Evolutionary conservation across 768 basidiomycete genomes (phyloP), one percentile per base, ranked within the genome.

Genomic region (Russula earlei): DNA sequence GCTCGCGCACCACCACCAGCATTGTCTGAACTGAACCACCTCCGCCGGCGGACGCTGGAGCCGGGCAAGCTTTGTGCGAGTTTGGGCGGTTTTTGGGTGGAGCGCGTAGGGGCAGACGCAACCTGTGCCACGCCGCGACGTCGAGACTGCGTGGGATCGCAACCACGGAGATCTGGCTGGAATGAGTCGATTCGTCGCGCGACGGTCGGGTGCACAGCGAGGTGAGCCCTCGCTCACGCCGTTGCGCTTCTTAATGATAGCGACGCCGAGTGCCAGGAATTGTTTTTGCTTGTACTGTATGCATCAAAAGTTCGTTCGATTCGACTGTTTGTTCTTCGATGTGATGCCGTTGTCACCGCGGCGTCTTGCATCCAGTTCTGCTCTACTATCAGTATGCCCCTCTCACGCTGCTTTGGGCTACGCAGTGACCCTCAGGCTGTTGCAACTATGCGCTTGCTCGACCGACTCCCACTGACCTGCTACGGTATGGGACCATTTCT

Each of bases 1-100:
- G 31, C 31, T 22, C n/a, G 55, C 63, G 43, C 73, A 75, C 49
- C 66, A 68, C 10, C 61, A 68, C 12, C 61, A 69, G 22, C 74
- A 74, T 38, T 74, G 73, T 59, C 58, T 73, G 49, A 67, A 73
- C 15, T 74, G 49, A 67, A 73, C 15, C 73, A 74, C 57, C 65
- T 75, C n/a, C 59, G 71, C 24, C 72, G 71, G 49, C 63, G 65
- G 11, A 62, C 75, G 40, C 25, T 75, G 5, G 72, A 73, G 34
- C 66, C 60, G 4, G 70, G 52, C 15, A 54, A 57, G 12, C 64
- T 67, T 31, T 11, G 31, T 6, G 34, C 34, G 34, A 36, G 14
- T 37, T 37, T 19, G 63, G 62, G 64, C 60, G 59, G 61, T 19
- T 71, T 68, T 43, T 59, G 66, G 25, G 68, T 62, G 42, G 70